Base-by-base conservation (phyloP, 208 protist genomes). In the Leishmania martiniquensis region DNA sequence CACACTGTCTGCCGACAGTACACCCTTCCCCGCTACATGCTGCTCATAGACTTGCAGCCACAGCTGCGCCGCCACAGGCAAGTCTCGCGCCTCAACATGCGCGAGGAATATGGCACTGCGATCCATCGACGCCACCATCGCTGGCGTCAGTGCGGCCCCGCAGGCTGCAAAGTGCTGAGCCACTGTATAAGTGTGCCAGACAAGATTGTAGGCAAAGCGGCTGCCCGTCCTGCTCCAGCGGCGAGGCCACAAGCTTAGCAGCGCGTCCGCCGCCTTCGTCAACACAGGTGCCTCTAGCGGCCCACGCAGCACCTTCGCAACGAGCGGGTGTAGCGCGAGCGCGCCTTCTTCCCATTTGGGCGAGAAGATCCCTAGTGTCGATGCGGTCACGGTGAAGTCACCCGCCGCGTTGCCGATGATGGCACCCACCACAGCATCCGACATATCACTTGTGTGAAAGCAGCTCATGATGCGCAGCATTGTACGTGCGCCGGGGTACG, bases 161-260 rank as follows among this genome's bases (percentile, higher is more conserved):
- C 32, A 47, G 12, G 47, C 63, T 12, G 60, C 78, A 57, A 87
- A 88, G 68, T 82, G 80, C 45, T 75, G 62, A 15, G 62, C 60
- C 2, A 96, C 15, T 9, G 89, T 83, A 78, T 85, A 81, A 10
- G 87, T 95, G 85, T 97, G 94, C 83, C 89, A 91, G 57, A 94
- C 91, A 25, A 97, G 73, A 59, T 89, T 85, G 73, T 87, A 88
- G 34, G 85, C 89, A 2, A 88, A 34, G 49, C 84, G 81, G 73
- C 83, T 91, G 4, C 88, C 89, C 74, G 86, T 85, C 4, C 90
- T 86, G 49, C 92, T 89, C 91, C 89, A 95, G 7, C 91, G 87
- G 45, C 90, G 91, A 72, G 94, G 94, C 91, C 92, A 97, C 72
- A 95, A 55, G 5, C 69, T 59, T 10, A 80, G 55, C 22, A 97